Evolutionary conservation across 2,329 filamentous ascomycete genomes (phyloP).

Genomic region (Microcera coccophila): DNA sequence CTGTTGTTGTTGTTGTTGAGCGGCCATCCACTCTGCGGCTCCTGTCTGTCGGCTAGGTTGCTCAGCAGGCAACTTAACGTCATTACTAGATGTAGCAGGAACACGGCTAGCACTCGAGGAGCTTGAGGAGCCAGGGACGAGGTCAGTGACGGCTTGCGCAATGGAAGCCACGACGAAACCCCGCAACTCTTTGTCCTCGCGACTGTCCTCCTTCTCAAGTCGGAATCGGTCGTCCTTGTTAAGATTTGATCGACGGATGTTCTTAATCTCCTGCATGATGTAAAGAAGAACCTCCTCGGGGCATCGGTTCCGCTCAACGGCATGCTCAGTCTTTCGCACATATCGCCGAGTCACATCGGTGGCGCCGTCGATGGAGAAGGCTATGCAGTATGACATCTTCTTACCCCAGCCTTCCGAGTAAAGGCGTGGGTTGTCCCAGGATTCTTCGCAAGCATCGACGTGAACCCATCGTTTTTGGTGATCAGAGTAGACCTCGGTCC

Average conservation of each 20-base stretch:
- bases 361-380: slow-evolving; percentile 85
- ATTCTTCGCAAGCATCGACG: slow-evolving; percentile 89
- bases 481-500: slow-evolving; percentile 96
- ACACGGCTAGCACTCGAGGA: slow-evolving; percentile 21
- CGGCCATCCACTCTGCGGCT: slow-evolving; percentile 49
- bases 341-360: slow-evolving; percentile 65
- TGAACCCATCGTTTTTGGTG: slow-evolving; percentile 95
- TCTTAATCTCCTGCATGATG: slow-evolving; percentile 87
- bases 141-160: slow-evolving; percentile 66
- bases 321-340: slow-evolving; percentile 67
- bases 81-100: slow-evolving; percentile 39
- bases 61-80: slow-evolving; percentile 59
- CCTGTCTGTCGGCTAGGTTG: slow-evolving; percentile 52
- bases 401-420: slow-evolving; percentile 95
- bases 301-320: slow-evolving; percentile 71
- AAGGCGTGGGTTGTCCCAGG: slow-evolving; percentile 89
- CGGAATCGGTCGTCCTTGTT: slow-evolving; percentile 79
- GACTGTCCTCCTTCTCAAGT: slow-evolving; percentile 74
- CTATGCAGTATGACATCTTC: slow-evolving; percentile 95
- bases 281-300: slow-evolving; percentile 87
- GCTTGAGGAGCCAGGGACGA: slow-evolving; percentile 50
- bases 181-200: slow-evolving; percentile 71
- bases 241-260: slow-evolving; percentile 77
- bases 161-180: slow-evolving; percentile 71
- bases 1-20: slow-evolving; percentile 46